Percentiles rank a stretch among this genome's conserved stretches.
Evolutionary conservation across 2,329 filamentous ascomycete genomes (phyloP).

Genomic region (Fusarium metavorans): DNA sequence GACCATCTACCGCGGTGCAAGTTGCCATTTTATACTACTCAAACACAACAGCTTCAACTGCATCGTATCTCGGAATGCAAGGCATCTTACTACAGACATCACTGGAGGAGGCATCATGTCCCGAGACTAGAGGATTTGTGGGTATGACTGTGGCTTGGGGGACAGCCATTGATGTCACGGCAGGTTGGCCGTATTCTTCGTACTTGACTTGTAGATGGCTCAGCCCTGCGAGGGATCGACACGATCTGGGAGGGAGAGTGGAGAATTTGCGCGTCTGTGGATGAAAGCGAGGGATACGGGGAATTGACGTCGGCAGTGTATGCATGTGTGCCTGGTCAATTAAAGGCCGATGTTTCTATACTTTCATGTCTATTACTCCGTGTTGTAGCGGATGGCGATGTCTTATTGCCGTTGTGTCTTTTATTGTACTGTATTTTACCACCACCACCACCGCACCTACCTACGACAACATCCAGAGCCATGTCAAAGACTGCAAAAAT

Average conservation of each 20-base stretch:
- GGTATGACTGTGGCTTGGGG: not conserved
- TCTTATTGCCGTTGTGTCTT: not conserved
- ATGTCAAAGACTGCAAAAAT: not conserved
- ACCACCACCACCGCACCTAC: not conserved
- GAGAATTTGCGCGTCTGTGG: not conserved
- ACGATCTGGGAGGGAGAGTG: not conserved
- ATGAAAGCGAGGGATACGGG: not conserved
- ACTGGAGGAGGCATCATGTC: conserved; percentile 25
- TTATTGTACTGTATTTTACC: too few relatives aligned
- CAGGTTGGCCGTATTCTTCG: conserved; percentile 30
- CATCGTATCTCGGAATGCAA: not conserved
- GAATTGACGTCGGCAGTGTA: not conserved
- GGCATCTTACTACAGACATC: not conserved
- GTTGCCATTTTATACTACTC: conserved; percentile 15
- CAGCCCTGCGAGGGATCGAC: conserved; percentile 24
- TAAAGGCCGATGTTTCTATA: not conserved
- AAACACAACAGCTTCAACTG: too few relatives aligned
- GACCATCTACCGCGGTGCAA: not conserved
- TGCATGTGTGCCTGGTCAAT: not conserved
- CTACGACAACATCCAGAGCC: not conserved
- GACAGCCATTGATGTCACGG: conserved; percentile 11
- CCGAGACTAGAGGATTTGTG: conserved; percentile 21
- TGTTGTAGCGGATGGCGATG: not conserved
- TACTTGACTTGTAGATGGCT: not conserved
- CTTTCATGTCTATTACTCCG: not conserved